Evolutionary conservation across 2,329 filamentous ascomycete genomes (phyloP).

Genomic region (Fusarium sp.): DNA sequence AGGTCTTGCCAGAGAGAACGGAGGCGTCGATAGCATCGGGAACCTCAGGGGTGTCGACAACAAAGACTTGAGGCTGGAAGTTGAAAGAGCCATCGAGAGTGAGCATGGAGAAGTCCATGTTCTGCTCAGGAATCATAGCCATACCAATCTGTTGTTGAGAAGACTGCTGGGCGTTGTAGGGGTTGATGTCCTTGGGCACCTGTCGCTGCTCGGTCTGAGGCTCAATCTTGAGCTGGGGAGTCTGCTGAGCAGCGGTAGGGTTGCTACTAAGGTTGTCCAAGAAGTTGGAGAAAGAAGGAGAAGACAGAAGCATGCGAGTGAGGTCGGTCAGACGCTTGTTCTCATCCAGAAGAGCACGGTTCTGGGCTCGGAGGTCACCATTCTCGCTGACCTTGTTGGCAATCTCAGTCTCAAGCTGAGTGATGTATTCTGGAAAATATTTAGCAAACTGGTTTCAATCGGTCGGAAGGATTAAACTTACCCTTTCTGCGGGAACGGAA

Average conservation of each 20-base stretch:
- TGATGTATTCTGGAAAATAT: constrained; percentile 83
- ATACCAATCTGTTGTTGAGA: constrained; percentile 80
- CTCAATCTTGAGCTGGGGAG: constrained; percentile 54
- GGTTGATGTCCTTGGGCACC: constrained; percentile 75
- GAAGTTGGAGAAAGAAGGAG: constrained; percentile 85
- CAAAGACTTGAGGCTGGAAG: constrained; percentile 79
- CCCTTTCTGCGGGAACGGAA: constrained; percentile 99
- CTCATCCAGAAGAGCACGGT: constrained; percentile 84
- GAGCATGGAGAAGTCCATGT: constrained; percentile 80
- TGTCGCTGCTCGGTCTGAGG: constrained; percentile 61
- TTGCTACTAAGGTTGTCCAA: constrained; percentile 77
- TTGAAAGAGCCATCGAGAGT: constrained; percentile 68
- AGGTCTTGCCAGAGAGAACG: constrained; percentile 78
- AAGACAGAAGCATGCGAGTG: constrained; percentile 84
- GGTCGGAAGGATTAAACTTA: constrained; percentile 61
- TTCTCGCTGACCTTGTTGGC: constrained; percentile 86
- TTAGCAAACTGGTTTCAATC: constrained; percentile 28
- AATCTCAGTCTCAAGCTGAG: constrained; percentile 91
- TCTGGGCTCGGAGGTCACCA: constrained; percentile 82
- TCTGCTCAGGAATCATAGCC: constrained; percentile 85
- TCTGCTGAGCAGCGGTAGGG: constrained; percentile 59
- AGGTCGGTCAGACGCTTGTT: constrained; percentile 83
- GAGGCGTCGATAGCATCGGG: constrained; percentile 70
- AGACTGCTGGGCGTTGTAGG: constrained; percentile 67
- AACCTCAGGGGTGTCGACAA: constrained; percentile 78